Percentiles rank a stretch among this genome's conserved stretches.
Evolutionary conservation across 2,329 filamentous ascomycete genomes (phyloP).

Genomic region (Phaeosphaeriaceae sp.): DNA sequence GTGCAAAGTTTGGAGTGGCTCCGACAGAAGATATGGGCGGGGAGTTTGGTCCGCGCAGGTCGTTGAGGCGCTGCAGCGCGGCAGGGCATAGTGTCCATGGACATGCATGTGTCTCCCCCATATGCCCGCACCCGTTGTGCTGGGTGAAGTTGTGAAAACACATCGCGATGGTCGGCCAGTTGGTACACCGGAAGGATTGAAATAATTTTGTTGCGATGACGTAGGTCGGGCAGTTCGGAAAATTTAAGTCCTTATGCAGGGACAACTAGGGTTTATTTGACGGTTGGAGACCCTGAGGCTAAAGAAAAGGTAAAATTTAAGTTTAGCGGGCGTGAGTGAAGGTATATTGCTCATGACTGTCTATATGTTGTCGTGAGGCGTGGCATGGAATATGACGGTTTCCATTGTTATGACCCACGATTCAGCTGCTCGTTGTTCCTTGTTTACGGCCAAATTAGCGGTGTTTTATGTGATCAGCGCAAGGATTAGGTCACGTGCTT

Average conservation of each 20-base stretch:
- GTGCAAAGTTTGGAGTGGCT: slow-evolving; percentile 5
- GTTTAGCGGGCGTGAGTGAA: neutral
- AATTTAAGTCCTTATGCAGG: slow-evolving; percentile 10
- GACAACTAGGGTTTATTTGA: slow-evolving; percentile 1
- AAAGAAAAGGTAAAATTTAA: neutral
- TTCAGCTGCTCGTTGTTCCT: no score
- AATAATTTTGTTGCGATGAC: slow-evolving; percentile 11
- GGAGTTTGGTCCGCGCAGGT: slow-evolving; percentile 36
- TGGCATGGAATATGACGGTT: no score
- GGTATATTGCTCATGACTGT: neutral
- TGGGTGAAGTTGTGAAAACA: slow-evolving; percentile 44
- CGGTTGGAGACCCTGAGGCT: slow-evolving; percentile 10
- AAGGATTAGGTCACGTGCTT: no score
- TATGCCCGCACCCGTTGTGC: slow-evolving; percentile 45
- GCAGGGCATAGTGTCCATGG: slow-evolving; percentile 38
- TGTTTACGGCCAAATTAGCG: no score
- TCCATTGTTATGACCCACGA: neutral
- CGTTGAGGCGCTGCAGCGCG: slow-evolving; percentile 29
- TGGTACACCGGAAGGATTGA: no score
- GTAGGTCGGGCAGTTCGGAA: slow-evolving; percentile 9
- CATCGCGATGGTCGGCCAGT: slow-evolving; percentile 17
- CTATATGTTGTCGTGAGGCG: no score
- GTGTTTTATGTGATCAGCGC: no score
- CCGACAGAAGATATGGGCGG: slow-evolving; percentile 29
- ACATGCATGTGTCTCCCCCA: slow-evolving; percentile 30